phyloP scores from a whole-genome alignment of 78 protist species.

The Protostelium mycophagum region DNA sequence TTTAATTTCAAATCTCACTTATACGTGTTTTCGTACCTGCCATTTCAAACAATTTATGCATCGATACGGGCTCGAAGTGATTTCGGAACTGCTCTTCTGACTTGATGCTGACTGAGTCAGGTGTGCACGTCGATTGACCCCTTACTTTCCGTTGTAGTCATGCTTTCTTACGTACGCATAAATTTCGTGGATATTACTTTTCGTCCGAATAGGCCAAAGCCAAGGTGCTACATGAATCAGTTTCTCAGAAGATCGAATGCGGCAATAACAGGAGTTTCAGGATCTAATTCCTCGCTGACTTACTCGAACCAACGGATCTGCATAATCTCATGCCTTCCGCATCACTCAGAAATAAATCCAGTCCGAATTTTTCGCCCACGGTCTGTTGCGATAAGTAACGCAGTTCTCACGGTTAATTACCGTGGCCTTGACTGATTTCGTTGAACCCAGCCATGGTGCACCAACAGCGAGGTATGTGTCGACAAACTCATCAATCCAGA shows the following conservation, averaged over 20 bases:
- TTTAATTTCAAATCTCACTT: no score
- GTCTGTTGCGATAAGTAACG: background rate
- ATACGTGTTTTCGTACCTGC: no score
- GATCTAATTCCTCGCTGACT: background rate
- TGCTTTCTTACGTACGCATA: no score
- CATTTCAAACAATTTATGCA: no score
- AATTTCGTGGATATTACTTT: no score
- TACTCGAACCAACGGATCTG: background rate
- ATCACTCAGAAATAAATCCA: background rate
- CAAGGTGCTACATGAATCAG: no score
- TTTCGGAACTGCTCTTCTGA: no score
- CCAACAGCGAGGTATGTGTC: background rate
- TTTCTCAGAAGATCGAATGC: background rate
- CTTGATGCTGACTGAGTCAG: no score
- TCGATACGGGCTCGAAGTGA: no score
- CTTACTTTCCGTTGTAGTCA: no score
- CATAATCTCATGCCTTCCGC: background rate
- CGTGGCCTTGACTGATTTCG: background rate
- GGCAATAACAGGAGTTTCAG: background rate
- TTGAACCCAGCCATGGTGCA: background rate
- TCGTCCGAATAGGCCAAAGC: no score
- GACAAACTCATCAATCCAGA: background rate
- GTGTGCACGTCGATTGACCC: no score
- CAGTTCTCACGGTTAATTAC: background rate
- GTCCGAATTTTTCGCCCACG: background rate